Percentiles rank a stretch among this genome's conserved stretches.
Evolutionary conservation across 2,329 filamentous ascomycete species (phyloP).

Genomic region (Chaetomiaceae sp.): DNA sequence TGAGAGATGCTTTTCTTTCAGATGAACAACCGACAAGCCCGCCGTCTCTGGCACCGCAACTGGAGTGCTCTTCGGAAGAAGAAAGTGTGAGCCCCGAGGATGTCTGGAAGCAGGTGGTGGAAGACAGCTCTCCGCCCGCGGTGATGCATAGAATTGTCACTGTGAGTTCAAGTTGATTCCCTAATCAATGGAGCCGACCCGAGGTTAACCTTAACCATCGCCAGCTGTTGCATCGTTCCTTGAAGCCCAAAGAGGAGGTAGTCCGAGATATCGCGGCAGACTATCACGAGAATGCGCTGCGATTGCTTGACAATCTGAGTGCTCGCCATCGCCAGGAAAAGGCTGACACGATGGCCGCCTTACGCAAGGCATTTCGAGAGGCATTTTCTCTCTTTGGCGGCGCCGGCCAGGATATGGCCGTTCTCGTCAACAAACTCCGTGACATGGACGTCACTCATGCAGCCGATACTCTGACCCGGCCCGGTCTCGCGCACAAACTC

Average conservation of each 20-base stretch:
- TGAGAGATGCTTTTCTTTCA: background rate
- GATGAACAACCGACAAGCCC: background rate
- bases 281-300: slow-evolving; percentile 14
- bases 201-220: background rate
- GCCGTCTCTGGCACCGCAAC: background rate
- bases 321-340: slow-evolving; percentile 14
- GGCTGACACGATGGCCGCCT: background rate
- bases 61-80: background rate
- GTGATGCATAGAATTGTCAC: slow-evolving; percentile 16
- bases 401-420: slow-evolving; percentile 9
- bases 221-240: slow-evolving; percentile 20
- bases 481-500: slow-evolving; percentile 12
- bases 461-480: background rate
- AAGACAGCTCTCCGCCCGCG: slow-evolving; percentile 10
- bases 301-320: slow-evolving; percentile 13
- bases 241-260: slow-evolving; percentile 20
- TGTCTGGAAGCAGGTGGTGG: slow-evolving; percentile 13
- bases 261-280: slow-evolving; percentile 18
- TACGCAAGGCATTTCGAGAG: slow-evolving; percentile 7
- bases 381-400: slow-evolving; percentile 4
- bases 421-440: slow-evolving; percentile 3
- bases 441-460: slow-evolving; percentile 4
- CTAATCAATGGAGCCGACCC: too few relatives aligned
- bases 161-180: slow-evolving; percentile 6
- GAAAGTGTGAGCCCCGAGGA: background rate